A percentile compares a stretch with the other conserved stretches of the same genome.
phyloP scores from a whole-genome alignment of 2,329 filamentous ascomycete species.

The Cytospora leucostoma region DNA sequence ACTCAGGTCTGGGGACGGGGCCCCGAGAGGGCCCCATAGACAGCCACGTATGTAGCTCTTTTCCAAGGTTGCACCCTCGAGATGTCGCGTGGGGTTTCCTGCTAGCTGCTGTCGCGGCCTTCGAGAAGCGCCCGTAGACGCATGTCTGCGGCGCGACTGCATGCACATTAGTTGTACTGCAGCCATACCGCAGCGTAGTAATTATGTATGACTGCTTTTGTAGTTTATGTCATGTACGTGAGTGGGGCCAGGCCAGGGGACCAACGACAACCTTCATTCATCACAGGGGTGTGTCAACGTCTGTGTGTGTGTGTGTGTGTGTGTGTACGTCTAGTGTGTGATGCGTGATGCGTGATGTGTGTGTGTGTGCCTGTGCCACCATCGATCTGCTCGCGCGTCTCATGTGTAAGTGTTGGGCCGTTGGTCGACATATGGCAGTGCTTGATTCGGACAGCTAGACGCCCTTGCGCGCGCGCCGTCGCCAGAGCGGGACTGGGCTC shows the following conservation, averaged over 20 bases:
- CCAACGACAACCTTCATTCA: not conserved
- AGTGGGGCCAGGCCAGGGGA: not conserved
- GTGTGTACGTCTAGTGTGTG: not conserved
- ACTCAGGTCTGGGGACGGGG: too few relatives aligned
- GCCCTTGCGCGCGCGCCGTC: conserved; percentile 1
- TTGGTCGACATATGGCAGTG: not conserved
- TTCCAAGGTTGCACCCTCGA: not conserved
- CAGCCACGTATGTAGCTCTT: not conserved
- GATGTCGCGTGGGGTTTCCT: too few relatives aligned
- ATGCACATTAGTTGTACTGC: not conserved
- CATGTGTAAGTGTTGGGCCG: not conserved
- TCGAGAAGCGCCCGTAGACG: not conserved
- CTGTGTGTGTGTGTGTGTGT: not conserved
- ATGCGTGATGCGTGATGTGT: not conserved
- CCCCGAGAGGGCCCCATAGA: too few relatives aligned
- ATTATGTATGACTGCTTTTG: too few relatives aligned
- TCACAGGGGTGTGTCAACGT: not conserved
- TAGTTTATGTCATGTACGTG: not conserved
- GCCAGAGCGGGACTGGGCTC: not conserved
- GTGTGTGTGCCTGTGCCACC: too few relatives aligned
- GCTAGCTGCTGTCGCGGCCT: too few relatives aligned
- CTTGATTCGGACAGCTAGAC: conserved; percentile 3
- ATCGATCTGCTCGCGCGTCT: too few relatives aligned
- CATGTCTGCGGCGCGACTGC: not conserved
- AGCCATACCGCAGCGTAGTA: too few relatives aligned